Evolutionary conservation across 371 early-diverging fungal genomes (phyloP), one percentile per base, ranked within the genome.

Genomic region (Racocetra persica): DNA sequence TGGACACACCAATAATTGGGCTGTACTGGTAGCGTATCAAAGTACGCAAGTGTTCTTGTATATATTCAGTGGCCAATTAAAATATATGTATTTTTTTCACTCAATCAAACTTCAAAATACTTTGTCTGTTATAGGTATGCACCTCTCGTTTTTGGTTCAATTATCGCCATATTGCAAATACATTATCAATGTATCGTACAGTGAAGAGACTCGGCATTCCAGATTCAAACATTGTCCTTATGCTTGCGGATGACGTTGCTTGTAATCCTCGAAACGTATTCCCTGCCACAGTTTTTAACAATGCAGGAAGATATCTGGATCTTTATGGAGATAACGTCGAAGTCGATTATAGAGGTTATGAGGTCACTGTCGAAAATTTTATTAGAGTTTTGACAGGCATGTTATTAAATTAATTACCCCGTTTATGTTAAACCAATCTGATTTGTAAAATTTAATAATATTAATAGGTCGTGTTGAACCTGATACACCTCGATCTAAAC

Each of bases 121-220:
- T 10, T 10, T 45, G 8, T 45, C 26, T n/a, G 60, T 51, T 24
- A 2, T 82, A 95, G 95, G 96, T 98, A 32, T 95, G 95, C 87
- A 96, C 99, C 0, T 98, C 98, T 20, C 92, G 98, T 16, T 98
- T 96, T 85, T 98, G 99, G 99, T 98, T 98, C 90, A 95, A 96
- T 85, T 96, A 95, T 84, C 89, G 98, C 1, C 99, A 98, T 87
- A 94, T 97, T 38, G 96, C 98, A 83, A 98, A 98, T 86, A 95
- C 98, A 4, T 88, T 98, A 24, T 96, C 97, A 24, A 95, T 98
- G 89, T 96, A 97, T 85, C 93, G 97, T 32, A 98, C 98, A 10
- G 98, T 98, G n/a, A 98, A 98, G 83, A 90, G 98, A 59, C 89
- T 98, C 32, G 99, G 99, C 24, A 98, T 98, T 80, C 98, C 99